Evolutionary conservation across 495 filamentous ascomycete species (phyloP), one percentile per base, ranked within the genome.

Genomic region (Xylaria telfairii): DNA sequence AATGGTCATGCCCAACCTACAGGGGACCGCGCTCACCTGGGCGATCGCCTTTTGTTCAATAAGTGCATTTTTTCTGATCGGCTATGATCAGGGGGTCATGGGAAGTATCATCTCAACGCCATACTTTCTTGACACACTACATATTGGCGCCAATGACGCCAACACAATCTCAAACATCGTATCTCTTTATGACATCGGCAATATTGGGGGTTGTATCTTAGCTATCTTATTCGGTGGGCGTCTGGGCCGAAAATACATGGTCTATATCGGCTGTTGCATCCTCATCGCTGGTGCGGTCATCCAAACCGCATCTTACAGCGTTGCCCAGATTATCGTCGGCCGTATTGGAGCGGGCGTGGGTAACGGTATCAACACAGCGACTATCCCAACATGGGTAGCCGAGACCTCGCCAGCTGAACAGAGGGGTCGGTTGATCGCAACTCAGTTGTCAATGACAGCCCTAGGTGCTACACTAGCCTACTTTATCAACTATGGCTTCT

Each of bases 371-470:
- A 59, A 59, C 19, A 59, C 56, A 21, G 32, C 30, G 30, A 59
- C 56, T 2, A 86, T 92, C 15, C 91, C 91, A 1, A 90, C 88
- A 0, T 93, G 90, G 90, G 90, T 92, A 72, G 90, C 90, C 4
- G 91, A 94, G 76, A 91, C 89, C 70, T 89, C 88, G 44, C 91
- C 90, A 72, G 85, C 90, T 4, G 88, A 92, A 71, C 84, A 86
- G 59, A 86, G 90, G 71, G 91, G 92, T 15, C 88, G 90, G 73
- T 80, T 93, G 74, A 89, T 93, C 76, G 91, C 92, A 89, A 88
- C 92, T 57, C 89, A 92, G 75, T 80, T 82, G 42, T 90, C 89
- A 15, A 83, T 91, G 81, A 90, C 91, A 69, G 90, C 90, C 9
- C 19, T 34, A 7, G 56, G 56, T 32, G 56, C 56, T n/a, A 37